Evolutionary conservation across 208 protist species (phyloP).

Genomic region (Naegleria fowleri): DNA sequence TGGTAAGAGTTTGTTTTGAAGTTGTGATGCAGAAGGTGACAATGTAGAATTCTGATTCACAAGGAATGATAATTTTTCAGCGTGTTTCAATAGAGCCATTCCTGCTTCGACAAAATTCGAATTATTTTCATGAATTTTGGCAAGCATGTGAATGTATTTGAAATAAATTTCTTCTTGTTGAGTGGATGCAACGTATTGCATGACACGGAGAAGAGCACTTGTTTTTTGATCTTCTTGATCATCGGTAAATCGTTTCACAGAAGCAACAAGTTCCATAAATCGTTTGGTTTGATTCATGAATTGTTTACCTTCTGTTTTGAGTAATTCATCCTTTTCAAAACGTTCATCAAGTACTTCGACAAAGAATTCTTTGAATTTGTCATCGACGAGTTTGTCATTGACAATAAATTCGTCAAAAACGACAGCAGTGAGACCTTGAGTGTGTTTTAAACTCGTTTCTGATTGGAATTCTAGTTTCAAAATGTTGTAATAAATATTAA

Average conservation of each 20-base stretch:
- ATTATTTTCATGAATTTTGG: neutral
- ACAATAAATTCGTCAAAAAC: conserved; percentile 22
- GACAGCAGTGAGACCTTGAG: neutral
- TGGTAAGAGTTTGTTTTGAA: neutral
- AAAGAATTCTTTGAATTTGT: conserved; percentile 8
- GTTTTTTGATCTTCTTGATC: conserved; percentile 29
- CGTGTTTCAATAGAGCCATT: neutral
- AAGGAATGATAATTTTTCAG: neutral
- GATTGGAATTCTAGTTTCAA: neutral
- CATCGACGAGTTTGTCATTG: neutral
- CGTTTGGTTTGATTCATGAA: conserved; percentile 14
- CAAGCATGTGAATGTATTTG: conserved; percentile 14
- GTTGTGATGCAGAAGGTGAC: neutral
- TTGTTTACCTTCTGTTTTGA: neutral
- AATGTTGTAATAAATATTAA: conserved; percentile 23
- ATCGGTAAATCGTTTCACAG: neutral
- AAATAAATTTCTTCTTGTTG: conserved; percentile 23
- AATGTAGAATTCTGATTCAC: neutral
- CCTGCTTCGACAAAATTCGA: conserved; percentile 26
- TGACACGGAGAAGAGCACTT: neutral
- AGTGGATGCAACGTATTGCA: conserved; percentile 11
- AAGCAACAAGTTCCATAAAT: conserved; percentile 1
- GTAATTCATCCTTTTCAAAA: neutral
- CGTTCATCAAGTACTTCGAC: neutral
- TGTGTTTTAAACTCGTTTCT: neutral